Base-by-base conservation (phyloP, 2,329 filamentous ascomycete species). In the Stemphylium lycopersici region DNA sequence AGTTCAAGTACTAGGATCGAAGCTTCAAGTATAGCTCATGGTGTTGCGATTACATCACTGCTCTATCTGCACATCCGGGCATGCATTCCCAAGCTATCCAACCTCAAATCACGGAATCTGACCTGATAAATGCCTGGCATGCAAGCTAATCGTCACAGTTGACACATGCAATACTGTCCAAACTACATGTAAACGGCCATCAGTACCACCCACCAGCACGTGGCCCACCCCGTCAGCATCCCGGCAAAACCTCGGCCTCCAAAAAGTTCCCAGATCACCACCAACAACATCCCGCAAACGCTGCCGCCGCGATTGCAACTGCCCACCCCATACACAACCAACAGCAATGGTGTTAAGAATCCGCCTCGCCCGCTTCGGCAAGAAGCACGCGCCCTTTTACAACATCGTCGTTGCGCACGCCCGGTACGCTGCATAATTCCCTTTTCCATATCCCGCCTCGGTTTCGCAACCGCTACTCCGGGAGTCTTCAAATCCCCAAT, bases 371-470 rank as follows among this genome's bases (percentile, higher is more conserved):
- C 93, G 95, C 76, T 96, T 98, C 76, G 92, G 93, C 73, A 91
- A 89, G 76, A 87, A 85, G 62, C 93, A 96, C 74, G 76, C 85
- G n/a, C 93, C 95, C 2, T 89, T 97, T 68, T 99, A 96, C 84
- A 99, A 99, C 80, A 97, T 99, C 61, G 91, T 98, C 63, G 90
- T 99, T 62, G 86, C 92, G 13, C 93, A 98, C 71, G 93, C 93
- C 41, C 88, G 93, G 90, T 96, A 84, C 62, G 82, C 6, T 16
- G n/a, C 46, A 11, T 3, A 29, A 29, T 29, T 29, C 26, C 26
- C 26, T 29, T 10, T 8, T 3, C 26, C 26, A 29, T 29, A 29
- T 24, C 20, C 41, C 38, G 22, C 13, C 13, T 13, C 34, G 39
- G 31, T 24, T 31, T 31, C 43, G 10, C n/a, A 24, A 22, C 22